A percentile compares a stretch with the other conserved stretches of the same genome.
These are phyloP conservation scores for Colletotrichum tanaceti DNA, from an alignment of 2,329 filamentous ascomycete species.

Conservation along the genomic window DNA sequence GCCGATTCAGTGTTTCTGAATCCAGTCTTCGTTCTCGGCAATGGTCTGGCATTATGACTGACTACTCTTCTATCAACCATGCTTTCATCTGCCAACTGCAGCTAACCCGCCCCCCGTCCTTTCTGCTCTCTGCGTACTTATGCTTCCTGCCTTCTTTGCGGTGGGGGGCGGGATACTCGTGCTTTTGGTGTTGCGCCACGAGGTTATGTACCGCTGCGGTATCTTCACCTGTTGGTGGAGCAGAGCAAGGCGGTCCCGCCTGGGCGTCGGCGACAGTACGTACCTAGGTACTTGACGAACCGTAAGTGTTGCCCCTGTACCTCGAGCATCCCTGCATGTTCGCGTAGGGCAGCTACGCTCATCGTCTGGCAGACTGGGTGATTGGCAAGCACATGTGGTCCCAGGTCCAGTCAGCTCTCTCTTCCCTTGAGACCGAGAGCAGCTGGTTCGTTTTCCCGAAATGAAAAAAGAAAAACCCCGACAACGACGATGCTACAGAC, in stretches of 20 bases:
- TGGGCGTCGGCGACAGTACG: background rate
- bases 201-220: conserved; percentile 38
- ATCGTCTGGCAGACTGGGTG: too few species aligned
- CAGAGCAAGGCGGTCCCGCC: conserved; percentile 1
- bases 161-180: conserved; percentile 26
- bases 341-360: conserved; percentile 18
- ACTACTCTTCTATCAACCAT: background rate
- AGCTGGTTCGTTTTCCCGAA: conserved; percentile 36
- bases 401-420: conserved; percentile 16
- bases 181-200: conserved; percentile 33
- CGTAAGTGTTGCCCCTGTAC: background rate
- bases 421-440: conserved; percentile 15
- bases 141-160: conserved; percentile 1
- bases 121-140: background rate
- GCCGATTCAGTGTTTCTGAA: conserved; percentile 1
- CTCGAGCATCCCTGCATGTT: background rate
- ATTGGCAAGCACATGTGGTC: conserved; percentile 14
- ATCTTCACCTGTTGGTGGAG: conserved; percentile 20
- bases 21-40: background rate
- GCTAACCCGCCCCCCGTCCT: background rate
- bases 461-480: conserved; percentile 29
- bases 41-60: background rate
- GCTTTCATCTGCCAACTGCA: background rate
- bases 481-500: conserved; percentile 17
- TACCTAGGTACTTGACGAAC: conserved; percentile 2